phyloP scores from a whole-genome alignment of 441 rosid species.

The Jatropha podagrica region DNA sequence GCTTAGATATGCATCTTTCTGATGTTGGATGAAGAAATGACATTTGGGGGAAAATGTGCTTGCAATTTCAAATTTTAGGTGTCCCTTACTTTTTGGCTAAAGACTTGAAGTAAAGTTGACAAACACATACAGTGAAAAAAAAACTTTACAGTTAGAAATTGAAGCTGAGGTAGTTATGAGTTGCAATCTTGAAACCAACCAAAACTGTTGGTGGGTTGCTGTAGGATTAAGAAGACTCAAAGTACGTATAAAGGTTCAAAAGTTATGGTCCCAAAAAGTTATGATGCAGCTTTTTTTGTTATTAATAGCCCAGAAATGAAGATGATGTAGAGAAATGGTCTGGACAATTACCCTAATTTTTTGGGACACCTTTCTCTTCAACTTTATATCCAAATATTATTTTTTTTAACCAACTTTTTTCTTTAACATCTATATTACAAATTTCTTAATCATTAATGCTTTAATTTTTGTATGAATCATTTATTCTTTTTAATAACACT shows the following conservation, averaged over 20 bases:
- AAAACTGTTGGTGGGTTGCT: slow-evolving; percentile 16
- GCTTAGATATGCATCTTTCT: background rate
- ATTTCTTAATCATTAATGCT: too few relatives aligned
- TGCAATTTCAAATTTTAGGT: background rate
- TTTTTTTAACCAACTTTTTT: too few relatives aligned
- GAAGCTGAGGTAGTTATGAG: slow-evolving; percentile 20
- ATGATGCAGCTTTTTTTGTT: background rate
- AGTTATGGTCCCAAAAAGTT: slow-evolving; percentile 10
- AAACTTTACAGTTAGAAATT: background rate
- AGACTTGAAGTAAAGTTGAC: background rate
- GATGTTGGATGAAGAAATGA: background rate
- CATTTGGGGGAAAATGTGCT: background rate
- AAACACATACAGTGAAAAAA: background rate
- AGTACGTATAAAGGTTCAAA: background rate
- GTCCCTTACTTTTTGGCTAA: background rate
- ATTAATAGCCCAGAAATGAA: background rate
- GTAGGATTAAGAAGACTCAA: slow-evolving; percentile 19
- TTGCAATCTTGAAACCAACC: slow-evolving; percentile 23
- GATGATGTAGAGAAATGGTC: too few relatives aligned
- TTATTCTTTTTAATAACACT: too few relatives aligned
- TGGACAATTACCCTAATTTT: too few relatives aligned
- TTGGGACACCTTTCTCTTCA: too few relatives aligned
- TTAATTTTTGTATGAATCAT: too few relatives aligned
- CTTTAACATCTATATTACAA: too few relatives aligned
- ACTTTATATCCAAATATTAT: too few relatives aligned